Percentiles rank a stretch among this genome's conserved stretches.
Conservation (phyloP, 2,329 filamentous ascomycete species). For the Neobulgaria alba region DNA sequence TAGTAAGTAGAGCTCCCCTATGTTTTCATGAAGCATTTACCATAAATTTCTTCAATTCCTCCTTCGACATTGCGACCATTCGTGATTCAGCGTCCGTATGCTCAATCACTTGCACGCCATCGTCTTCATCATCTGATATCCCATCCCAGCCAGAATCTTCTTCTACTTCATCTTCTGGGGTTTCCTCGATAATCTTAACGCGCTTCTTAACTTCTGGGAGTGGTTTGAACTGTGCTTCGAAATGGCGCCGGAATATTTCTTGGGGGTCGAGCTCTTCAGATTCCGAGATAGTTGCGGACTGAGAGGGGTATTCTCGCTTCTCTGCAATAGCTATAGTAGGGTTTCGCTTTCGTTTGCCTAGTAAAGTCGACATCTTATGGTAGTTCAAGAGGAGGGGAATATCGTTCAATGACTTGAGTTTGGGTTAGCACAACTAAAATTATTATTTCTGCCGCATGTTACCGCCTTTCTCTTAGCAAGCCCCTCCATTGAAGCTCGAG, state of each 20-base stretch:
- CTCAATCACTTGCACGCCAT: slow-evolving; percentile 36
- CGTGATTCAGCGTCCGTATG: slow-evolving; percentile 27
- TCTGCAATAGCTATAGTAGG: not conserved
- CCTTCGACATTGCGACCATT: slow-evolving; percentile 46
- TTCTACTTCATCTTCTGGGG: slow-evolving; percentile 26
- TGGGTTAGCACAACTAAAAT: too few relatives aligned
- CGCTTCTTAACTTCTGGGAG: slow-evolving; percentile 36
- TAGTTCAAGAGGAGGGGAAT: too few relatives aligned
- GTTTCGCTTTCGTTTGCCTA: not conserved
- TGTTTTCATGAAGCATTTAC: slow-evolving; percentile 32
- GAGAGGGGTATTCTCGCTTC: not conserved
- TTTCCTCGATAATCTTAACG: slow-evolving; percentile 11
- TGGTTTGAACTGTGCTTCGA: slow-evolving; percentile 81
- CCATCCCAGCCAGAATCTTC: slow-evolving; percentile 52
- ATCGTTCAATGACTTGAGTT: too few relatives aligned
- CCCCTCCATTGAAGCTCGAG: not conserved
- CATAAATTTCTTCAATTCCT: slow-evolving; percentile 73
- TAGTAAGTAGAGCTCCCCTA: slow-evolving; percentile 4
- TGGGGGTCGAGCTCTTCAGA: slow-evolving; percentile 46
- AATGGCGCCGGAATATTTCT: slow-evolving; percentile 72
- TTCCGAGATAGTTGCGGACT: slow-evolving; percentile 4
- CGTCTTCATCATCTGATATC: slow-evolving; percentile 43
- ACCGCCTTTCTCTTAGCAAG: slow-evolving; percentile 1
- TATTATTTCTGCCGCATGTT: not conserved
- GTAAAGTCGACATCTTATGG: not conserved